Evolutionary conservation across 306 rosid species (phyloP).

Genomic region (Pterocarpus santalinus): DNA sequence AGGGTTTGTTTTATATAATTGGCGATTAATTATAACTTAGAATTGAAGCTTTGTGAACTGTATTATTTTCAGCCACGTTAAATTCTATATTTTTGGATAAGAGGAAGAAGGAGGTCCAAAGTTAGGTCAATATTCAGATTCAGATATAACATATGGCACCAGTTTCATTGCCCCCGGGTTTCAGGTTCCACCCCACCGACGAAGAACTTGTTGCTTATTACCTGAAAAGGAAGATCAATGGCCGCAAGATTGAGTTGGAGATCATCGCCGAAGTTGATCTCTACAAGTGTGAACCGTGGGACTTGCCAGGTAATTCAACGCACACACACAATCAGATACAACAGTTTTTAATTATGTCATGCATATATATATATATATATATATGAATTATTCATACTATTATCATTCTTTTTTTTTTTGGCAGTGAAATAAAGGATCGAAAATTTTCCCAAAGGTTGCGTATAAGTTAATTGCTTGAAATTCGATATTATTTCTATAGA

Average conservation of each 20-base stretch:
- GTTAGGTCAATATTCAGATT: not conserved
- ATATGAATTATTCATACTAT: not conserved
- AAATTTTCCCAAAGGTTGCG: not conserved
- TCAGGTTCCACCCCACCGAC: slow-evolving; percentile 92
- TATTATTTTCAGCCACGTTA: too few relatives aligned
- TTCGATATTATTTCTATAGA: not conserved
- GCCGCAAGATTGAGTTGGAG: slow-evolving; percentile 81
- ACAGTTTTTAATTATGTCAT: too few relatives aligned
- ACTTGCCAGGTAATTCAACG: slow-evolving; percentile 75
- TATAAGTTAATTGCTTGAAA: not conserved
- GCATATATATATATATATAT: too few relatives aligned
- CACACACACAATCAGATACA: not conserved
- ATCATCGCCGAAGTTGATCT: slow-evolving; percentile 98
- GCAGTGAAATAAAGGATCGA: not conserved
- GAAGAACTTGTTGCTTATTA: slow-evolving; percentile 95
- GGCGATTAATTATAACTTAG: not conserved
- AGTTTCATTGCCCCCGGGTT: slow-evolving; percentile 93
- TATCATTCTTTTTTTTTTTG: not conserved
- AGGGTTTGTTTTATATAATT: slow-evolving; percentile 14
- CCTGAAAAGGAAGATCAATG: slow-evolving; percentile 91
- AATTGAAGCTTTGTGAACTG: not conserved
- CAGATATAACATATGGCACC: slow-evolving; percentile 61
- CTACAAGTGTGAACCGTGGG: slow-evolving; percentile 98
- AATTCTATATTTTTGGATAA: not conserved
- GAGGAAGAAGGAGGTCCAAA: slow-evolving; percentile 54